These are phyloP conservation scores for Chaetoceros tenuissimus DNA, from an alignment of 108 stramenopile species.

Conservation along the genomic window DNA sequence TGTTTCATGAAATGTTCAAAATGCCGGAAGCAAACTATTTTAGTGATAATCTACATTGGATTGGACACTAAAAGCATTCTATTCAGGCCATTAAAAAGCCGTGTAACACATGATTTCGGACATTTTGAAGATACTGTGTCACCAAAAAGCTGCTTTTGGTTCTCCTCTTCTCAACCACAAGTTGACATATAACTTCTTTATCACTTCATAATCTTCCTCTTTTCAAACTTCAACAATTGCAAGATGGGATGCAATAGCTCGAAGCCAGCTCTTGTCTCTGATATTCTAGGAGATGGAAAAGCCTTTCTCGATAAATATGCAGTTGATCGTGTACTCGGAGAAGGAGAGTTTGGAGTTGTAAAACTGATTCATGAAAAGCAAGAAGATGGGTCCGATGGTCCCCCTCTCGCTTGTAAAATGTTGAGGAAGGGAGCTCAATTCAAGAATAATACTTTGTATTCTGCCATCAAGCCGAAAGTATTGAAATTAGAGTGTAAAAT, in stretches of 20 bases:
- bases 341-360: slow-evolving; percentile 78
- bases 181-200: no score
- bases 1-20: no score
- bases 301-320: slow-evolving; percentile 57
- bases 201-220: no score
- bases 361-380: slow-evolving; percentile 60
- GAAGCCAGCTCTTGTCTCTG: neutral
- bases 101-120: no score
- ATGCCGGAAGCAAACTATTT: no score
- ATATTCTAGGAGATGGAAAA: slow-evolving; percentile 39
- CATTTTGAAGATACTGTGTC: no score
- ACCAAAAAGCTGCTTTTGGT: no score
- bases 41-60: no score
- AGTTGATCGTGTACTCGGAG: slow-evolving; percentile 54
- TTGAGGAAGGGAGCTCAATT: slow-evolving; percentile 68
- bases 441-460: slow-evolving; percentile 69
- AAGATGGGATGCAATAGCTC: neutral
- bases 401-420: slow-evolving; percentile 57
- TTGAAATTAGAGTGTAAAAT: slow-evolving; percentile 64
- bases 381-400: slow-evolving; percentile 11
- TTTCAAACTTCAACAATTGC: no score
- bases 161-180: no score
- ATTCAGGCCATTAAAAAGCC: no score
- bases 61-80: no score
- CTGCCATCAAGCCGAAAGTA: slow-evolving; percentile 59